These are phyloP conservation scores for Metschnikowia lunata DNA, from an alignment of 805 yeast species.

Conservation along the genomic window DNA sequence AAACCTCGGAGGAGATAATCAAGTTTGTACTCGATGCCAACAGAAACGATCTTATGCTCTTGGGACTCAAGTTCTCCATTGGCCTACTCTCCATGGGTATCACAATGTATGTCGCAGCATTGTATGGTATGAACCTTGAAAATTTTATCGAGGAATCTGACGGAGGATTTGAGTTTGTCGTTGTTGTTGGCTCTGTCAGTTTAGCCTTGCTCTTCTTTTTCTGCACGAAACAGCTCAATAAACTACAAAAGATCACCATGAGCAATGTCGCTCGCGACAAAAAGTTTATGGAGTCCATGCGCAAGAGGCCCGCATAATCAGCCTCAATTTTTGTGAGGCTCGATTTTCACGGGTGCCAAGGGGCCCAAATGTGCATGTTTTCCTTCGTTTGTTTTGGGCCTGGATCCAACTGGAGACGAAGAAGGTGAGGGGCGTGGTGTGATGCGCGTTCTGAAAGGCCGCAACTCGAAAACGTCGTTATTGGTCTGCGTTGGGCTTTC, in stretches of 20 bases:
- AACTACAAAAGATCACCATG: slow-evolving; percentile 72
- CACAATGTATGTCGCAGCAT: slow-evolving; percentile 74
- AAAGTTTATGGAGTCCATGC: slow-evolving; percentile 4
- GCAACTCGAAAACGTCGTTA: slow-evolving; percentile 31
- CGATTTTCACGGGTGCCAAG: background rate
- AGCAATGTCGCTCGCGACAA: slow-evolving; percentile 32
- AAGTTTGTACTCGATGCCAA: slow-evolving; percentile 90
- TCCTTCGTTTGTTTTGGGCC: background rate
- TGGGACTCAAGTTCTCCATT: slow-evolving; percentile 78
- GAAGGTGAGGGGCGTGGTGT: slow-evolving; percentile 40
- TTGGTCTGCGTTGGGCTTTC: slow-evolving; percentile 5
- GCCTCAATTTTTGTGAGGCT: background rate
- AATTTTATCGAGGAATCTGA: slow-evolving; percentile 83
- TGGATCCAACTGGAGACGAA: slow-evolving; percentile 27
- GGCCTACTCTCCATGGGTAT: slow-evolving; percentile 80
- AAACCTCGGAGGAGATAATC: slow-evolving; percentile 91
- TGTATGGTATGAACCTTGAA: slow-evolving; percentile 94
- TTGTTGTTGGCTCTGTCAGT: slow-evolving; percentile 41
- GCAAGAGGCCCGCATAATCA: background rate
- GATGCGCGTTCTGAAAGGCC: slow-evolving; percentile 39
- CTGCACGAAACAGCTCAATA: slow-evolving; percentile 55
- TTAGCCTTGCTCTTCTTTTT: slow-evolving; percentile 45
- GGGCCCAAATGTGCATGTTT: background rate
- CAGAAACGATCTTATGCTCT: slow-evolving; percentile 85
- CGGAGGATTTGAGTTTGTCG: slow-evolving; percentile 55